Conservation (phyloP, 1,139 yeast genomes). For the Pichia sp. region DNA sequence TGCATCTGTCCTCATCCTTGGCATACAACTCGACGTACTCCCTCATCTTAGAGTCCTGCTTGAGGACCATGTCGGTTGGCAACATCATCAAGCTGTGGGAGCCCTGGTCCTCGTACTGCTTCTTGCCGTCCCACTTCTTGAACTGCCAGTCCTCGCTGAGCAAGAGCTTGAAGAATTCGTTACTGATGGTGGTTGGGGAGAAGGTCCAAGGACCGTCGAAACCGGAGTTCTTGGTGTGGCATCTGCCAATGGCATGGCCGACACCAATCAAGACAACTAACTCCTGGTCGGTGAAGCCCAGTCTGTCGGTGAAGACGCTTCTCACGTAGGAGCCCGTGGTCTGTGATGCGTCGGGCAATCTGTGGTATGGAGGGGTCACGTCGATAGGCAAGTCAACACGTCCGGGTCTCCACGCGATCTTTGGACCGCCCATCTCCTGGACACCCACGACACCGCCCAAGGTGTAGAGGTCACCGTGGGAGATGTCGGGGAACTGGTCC, state of each 20-base stretch:
- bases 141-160: slow-evolving; percentile 72
- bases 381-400: slow-evolving; percentile 51
- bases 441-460: slow-evolving; percentile 81
- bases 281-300: slow-evolving; percentile 79
- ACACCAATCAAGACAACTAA: slow-evolving; percentile 77
- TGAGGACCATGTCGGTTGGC: slow-evolving; percentile 57
- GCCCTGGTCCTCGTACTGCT: slow-evolving; percentile 72
- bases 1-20: slow-evolving; percentile 47
- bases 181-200: slow-evolving; percentile 76
- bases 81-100: slow-evolving; percentile 67
- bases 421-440: slow-evolving; percentile 86
- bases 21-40: slow-evolving; percentile 54
- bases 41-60: slow-evolving; percentile 45
- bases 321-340: slow-evolving; percentile 65
- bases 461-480: slow-evolving; percentile 86
- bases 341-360: slow-evolving; percentile 75
- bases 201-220: slow-evolving; percentile 97
- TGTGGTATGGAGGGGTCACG: slow-evolving; percentile 60
- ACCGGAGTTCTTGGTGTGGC: slow-evolving; percentile 66
- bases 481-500: slow-evolving; percentile 66
- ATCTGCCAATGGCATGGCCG: slow-evolving; percentile 80
- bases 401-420: slow-evolving; percentile 84
- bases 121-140: slow-evolving; percentile 69
- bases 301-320: slow-evolving; percentile 54
- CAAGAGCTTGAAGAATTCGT: slow-evolving; percentile 73